These are phyloP conservation scores for Pseudognaphalium luteoalbum DNA, from an alignment of 129 eudicot genomes.

Conservation along the genomic window DNA sequence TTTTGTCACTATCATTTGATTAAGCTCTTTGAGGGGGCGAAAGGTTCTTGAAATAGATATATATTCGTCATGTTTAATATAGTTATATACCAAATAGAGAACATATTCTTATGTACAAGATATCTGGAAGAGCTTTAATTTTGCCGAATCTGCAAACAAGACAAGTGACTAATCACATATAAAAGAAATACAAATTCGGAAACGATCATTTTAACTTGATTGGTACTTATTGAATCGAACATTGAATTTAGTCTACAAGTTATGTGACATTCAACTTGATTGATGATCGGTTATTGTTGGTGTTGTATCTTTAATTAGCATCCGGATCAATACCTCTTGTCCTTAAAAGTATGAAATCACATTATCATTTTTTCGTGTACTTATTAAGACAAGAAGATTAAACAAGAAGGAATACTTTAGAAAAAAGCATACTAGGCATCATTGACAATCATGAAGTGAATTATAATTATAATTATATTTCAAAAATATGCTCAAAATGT, in stretches of 20 bases:
- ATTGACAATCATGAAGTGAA: background rate
- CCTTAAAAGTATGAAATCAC: conserved; percentile 17
- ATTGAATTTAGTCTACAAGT: conserved; percentile 17
- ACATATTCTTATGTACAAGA: conserved; percentile 29
- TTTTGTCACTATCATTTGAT: conserved; percentile 19
- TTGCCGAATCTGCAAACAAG: conserved; percentile 34
- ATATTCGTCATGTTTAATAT: conserved; percentile 34
- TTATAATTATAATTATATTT: background rate
- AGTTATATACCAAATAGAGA: conserved; percentile 19
- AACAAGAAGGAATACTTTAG: conserved; percentile 36
- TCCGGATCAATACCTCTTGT: conserved; percentile 41
- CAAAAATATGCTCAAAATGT: background rate
- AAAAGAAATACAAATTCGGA: conserved; percentile 27
- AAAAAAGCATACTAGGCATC: conserved; percentile 38
- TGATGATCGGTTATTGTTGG: conserved; percentile 25
- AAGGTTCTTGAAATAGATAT: conserved; percentile 22
- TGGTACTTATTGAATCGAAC: conserved; percentile 22
- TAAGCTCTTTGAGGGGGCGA: conserved; percentile 28
- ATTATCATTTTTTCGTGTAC: background rate
- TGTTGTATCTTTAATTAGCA: conserved; percentile 34
- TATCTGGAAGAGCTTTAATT: conserved; percentile 22
- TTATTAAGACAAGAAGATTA: conserved; percentile 25
- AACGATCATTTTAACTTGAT: conserved; percentile 15
- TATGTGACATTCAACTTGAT: conserved; percentile 39
- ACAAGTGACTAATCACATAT: conserved; percentile 39